These are phyloP conservation scores for Moringa oleifera DNA, from an alignment of 345 rosid species.

Conservation along the genomic window DNA sequence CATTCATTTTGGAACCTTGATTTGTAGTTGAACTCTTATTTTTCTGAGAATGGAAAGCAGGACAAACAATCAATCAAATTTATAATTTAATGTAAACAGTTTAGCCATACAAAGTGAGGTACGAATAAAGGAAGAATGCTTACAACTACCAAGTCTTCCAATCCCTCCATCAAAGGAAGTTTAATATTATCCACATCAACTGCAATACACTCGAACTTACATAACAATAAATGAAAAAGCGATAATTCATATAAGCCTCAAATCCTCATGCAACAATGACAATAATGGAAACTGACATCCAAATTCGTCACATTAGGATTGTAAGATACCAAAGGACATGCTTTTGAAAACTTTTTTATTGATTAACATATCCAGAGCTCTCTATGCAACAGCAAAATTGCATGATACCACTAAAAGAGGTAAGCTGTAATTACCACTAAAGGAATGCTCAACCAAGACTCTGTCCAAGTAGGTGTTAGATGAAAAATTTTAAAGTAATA, in stretches of 20 bases:
- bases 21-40: slow-evolving; percentile 23
- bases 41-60: slow-evolving; percentile 27
- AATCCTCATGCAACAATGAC: not conserved
- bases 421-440: no score
- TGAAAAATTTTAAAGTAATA: no score
- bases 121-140: slow-evolving; percentile 15
- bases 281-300: not conserved
- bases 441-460: no score
- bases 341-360: no score
- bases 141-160: slow-evolving; percentile 39
- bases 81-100: not conserved
- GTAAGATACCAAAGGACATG: no score
- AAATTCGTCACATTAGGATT: no score
- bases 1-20: slow-evolving; percentile 35
- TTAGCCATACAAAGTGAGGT: not conserved
- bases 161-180: slow-evolving; percentile 69
- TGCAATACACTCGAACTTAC: slow-evolving; percentile 11
- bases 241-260: not conserved
- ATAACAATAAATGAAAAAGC: not conserved
- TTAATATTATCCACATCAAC: slow-evolving; percentile 39
- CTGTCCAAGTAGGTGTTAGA: no score
- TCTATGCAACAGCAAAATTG: no score
- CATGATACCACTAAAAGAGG: no score
- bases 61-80: slow-evolving; percentile 2
- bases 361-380: no score